Conservation (phyloP, 148 eudicot genomes). For the Agrostemma githago region DNA sequence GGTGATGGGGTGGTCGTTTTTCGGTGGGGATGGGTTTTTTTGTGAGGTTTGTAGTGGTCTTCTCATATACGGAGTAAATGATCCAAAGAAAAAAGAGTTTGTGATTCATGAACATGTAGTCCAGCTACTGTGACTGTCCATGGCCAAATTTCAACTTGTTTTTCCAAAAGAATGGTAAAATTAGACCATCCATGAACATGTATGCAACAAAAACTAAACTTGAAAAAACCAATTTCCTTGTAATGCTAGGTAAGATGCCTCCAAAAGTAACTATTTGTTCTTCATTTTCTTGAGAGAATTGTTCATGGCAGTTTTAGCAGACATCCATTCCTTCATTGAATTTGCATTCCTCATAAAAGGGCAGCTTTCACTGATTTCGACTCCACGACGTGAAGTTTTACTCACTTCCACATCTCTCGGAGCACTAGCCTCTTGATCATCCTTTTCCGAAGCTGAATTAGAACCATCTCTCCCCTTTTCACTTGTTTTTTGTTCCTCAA, state of each 20-base stretch:
- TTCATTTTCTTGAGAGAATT: constrained; percentile 43
- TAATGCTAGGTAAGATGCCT: neutral
- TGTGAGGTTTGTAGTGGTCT: no score
- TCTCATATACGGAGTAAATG: no score
- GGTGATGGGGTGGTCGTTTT: no score
- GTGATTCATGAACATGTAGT: neutral
- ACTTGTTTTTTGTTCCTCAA: constrained; percentile 14
- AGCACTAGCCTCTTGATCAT: constrained; percentile 4
- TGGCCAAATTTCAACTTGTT: neutral
- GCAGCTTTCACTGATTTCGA: constrained; percentile 38
- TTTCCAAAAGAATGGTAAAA: neutral
- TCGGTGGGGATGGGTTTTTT: no score
- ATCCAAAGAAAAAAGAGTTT: no score
- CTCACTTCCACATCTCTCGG: neutral
- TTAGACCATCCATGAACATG: constrained; percentile 1
- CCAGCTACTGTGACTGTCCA: neutral
- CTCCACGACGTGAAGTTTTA: constrained; percentile 16
- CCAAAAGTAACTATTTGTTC: constrained; percentile 8
- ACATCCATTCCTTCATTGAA: constrained; percentile 57
- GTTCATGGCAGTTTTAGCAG: constrained; percentile 51
- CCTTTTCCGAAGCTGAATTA: neutral
- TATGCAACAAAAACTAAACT: neutral
- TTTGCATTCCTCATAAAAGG: constrained; percentile 59
- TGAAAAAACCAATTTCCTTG: constrained; percentile 4
- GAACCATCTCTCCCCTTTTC: constrained; percentile 16